Conservation (phyloP, 306 rosid genomes). For the Lagenaria siceraria region DNA sequence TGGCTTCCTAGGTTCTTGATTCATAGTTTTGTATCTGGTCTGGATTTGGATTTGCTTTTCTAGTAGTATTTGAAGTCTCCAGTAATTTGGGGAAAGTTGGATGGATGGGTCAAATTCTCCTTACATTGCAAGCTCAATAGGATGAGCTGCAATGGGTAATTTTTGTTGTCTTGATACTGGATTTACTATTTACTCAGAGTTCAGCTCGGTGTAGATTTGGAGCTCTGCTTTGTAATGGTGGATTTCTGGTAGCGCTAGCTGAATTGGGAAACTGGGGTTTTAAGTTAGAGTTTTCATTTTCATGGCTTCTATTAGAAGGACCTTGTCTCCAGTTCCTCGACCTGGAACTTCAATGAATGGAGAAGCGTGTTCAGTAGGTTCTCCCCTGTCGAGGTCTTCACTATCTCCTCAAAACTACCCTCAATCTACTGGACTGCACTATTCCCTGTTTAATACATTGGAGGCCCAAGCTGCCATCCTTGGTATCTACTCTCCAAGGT, state of each 20-base stretch:
- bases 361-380: constrained; percentile 51
- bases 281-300: constrained; percentile 6
- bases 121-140: not conserved
- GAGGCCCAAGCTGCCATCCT: constrained; percentile 37
- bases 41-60: not conserved
- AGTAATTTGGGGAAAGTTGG: not conserved
- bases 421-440: constrained; percentile 30
- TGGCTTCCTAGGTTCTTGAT: not conserved
- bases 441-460: constrained; percentile 22
- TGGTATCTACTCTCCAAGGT: constrained; percentile 37
- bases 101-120: not conserved
- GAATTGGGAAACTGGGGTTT: not conserved
- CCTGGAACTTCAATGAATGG: constrained; percentile 38
- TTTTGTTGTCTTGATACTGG: not conserved
- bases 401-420: constrained; percentile 36
- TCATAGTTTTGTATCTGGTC: not conserved
- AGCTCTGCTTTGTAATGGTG: not conserved
- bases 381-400: constrained; percentile 71
- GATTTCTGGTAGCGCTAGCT: not conserved
- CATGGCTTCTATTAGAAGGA: constrained; percentile 83
- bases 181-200: not conserved
- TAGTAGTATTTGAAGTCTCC: not conserved
- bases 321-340: constrained; percentile 65
- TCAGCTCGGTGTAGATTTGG: not conserved
- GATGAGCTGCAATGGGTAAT: not conserved